These are phyloP conservation scores for Litchi chinensis DNA, from an alignment of 345 rosid genomes.

Conservation along the genomic window DNA sequence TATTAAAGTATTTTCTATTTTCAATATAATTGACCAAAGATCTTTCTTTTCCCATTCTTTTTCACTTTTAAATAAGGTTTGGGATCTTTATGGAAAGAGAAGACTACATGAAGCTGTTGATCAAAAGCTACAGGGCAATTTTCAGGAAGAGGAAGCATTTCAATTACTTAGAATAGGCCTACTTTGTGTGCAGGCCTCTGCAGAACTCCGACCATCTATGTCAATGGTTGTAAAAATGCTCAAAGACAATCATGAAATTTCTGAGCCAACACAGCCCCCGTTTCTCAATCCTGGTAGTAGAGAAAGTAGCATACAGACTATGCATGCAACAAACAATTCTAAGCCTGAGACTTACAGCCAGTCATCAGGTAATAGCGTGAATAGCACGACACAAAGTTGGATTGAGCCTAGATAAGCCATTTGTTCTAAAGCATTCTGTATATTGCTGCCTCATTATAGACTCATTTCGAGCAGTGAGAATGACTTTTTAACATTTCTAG, in stretches of 20 bases:
- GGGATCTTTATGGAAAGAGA: slow-evolving; percentile 52
- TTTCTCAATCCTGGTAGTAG: slow-evolving; percentile 47
- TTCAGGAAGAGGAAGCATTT: slow-evolving; percentile 48
- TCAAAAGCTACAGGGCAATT: slow-evolving; percentile 48
- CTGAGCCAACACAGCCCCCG: slow-evolving; percentile 76
- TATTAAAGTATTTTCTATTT: neutral
- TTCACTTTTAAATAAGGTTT: slow-evolving; percentile 42
- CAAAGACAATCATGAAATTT: slow-evolving; percentile 46
- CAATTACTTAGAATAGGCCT: slow-evolving; percentile 65
- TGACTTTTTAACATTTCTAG: too few species aligned
- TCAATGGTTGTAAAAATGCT: slow-evolving; percentile 73
- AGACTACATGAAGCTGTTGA: slow-evolving; percentile 63
- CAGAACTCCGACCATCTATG: slow-evolving; percentile 83
- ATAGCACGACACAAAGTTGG: slow-evolving; percentile 45
- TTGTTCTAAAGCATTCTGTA: neutral
- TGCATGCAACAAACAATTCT: slow-evolving; percentile 22
- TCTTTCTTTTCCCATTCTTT: neutral
- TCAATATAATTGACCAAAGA: neutral
- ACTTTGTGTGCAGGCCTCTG: slow-evolving; percentile 83
- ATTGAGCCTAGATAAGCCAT: slow-evolving; percentile 35
- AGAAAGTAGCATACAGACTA: slow-evolving; percentile 27
- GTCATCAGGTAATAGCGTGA: slow-evolving; percentile 49
- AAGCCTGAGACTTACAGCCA: slow-evolving; percentile 43
- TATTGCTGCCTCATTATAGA: neutral
- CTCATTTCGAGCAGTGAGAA: neutral